Evolutionary conservation across 2,329 filamentous ascomycete genomes (phyloP).

Genomic region (Chaetomiaceae sp.): DNA sequence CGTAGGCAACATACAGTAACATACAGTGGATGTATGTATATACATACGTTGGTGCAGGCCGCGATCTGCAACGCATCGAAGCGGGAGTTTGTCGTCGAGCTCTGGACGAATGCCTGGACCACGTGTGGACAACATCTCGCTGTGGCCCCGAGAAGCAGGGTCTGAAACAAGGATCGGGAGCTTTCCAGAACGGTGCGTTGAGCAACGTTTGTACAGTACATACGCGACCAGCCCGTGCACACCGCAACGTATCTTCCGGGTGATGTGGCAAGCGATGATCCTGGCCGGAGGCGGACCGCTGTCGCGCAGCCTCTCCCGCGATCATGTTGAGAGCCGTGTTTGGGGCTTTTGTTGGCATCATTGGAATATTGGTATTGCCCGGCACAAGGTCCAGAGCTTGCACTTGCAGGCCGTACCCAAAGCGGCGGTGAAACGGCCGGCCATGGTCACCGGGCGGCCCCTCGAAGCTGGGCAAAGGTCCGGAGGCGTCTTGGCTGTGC

Average conservation of each 20-base stretch:
- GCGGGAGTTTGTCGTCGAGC: conserved; percentile 1
- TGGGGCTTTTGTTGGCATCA: not conserved
- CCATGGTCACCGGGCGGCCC: conserved; percentile 11
- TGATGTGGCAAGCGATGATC: not conserved
- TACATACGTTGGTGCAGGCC: not conserved
- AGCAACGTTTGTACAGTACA: not conserved
- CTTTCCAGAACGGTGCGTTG: not conserved
- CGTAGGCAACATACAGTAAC: not conserved
- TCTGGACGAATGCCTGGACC: conserved; percentile 16
- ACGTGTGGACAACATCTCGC: conserved; percentile 11
- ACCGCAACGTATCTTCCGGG: conserved; percentile 1
- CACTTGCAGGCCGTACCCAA: conserved; percentile 4
- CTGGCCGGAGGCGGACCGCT: not conserved
- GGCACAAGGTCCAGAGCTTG: conserved; percentile 5
- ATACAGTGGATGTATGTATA: not conserved
- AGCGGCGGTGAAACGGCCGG: conserved; percentile 19
- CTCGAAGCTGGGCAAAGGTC: not conserved
- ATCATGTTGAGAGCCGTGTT: not conserved
- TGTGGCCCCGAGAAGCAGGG: not conserved
- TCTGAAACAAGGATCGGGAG: conserved; percentile 5
- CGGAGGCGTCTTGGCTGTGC: not conserved
- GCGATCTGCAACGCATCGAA: not conserved
- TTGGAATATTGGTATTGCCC: not conserved
- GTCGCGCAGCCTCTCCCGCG: not conserved
- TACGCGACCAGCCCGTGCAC: not conserved